Evolutionary conservation across 352 stramenopile genomes (phyloP).

Genomic region (Phytophthora sp.): DNA sequence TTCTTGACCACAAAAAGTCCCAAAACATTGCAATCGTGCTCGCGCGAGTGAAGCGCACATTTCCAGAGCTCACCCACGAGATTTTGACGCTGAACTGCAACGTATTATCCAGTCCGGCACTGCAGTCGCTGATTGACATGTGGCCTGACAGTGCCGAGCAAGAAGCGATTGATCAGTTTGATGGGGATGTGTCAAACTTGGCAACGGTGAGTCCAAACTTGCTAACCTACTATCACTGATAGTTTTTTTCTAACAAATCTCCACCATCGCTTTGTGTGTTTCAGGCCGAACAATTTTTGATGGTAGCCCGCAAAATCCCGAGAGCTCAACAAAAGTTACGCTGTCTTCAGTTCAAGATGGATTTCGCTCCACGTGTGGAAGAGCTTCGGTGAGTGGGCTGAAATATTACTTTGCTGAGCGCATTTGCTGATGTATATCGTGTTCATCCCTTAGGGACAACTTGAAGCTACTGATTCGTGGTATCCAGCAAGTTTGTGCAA

Average conservation of each 20-base stretch:
- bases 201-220: slow-evolving; percentile 40
- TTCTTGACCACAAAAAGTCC: slow-evolving; percentile 87
- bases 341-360: slow-evolving; percentile 82
- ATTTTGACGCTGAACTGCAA: slow-evolving; percentile 70
- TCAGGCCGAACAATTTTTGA: slow-evolving; percentile 77
- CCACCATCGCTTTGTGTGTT: background rate
- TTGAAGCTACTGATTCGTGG: slow-evolving; percentile 70
- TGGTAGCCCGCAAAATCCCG: slow-evolving; percentile 63
- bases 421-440: background rate
- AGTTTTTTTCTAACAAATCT: background rate
- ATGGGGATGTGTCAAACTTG: slow-evolving; percentile 53
- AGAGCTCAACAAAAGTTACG: slow-evolving; percentile 74
- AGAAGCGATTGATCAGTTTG: slow-evolving; percentile 68
- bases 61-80: slow-evolving; percentile 62
- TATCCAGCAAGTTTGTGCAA: slow-evolving; percentile 76
- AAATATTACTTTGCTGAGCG: background rate
- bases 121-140: slow-evolving; percentile 84
- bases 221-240: background rate
- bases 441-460: slow-evolving; percentile 41
- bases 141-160: slow-evolving; percentile 81
- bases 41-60: slow-evolving; percentile 70
- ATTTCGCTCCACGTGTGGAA: slow-evolving; percentile 67
- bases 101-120: slow-evolving; percentile 66
- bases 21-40: slow-evolving; percentile 87
- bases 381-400: slow-evolving; percentile 63